Base-by-base conservation (phyloP, 192 early-diverging fungal genomes). In the Mortierella claussenii region DNA sequence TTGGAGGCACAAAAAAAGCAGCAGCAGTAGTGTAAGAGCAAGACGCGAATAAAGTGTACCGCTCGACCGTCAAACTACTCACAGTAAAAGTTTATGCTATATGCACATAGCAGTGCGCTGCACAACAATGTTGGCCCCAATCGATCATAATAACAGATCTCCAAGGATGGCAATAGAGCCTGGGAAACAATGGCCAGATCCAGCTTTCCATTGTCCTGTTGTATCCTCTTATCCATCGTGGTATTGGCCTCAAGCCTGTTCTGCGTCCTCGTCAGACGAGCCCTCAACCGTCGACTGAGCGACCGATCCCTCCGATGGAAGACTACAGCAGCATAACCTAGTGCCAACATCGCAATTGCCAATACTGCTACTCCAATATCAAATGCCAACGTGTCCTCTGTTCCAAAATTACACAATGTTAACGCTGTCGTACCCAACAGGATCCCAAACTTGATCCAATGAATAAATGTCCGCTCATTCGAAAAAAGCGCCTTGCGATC, bases 401-500 rank as follows among this genome's bases (percentile, higher is more conserved):
- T 83, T 49, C 92, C 88, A 88, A 90, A 92, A 71, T 93, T 90
- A 28, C 91, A 79, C 47, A 93, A 54, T 0, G 89, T 88, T 52
- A 90, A 74, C 17, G 90, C 90, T 43, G 89, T 79, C 37, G 86
- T 84, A 7, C 87, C 90, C 42, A 93, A 68, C 28, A 93, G 81
- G 32, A 89, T 86, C 4, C 89, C 82, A 79, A 94, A 90, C 65
- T 91, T 91, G 44, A 94, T 83, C 93, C 92, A 95, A 15, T 92
- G 86, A 33, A 94, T 68, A 54, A 94, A 94, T 8, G 91, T 94
- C 20, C 92, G 87, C 81, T 96, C 95, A 65, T 96, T 96, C 50
- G 93, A 93, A 81, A 95, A 95, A 66, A 92, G 92, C n/a, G 94
- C 89, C 55, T 94, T 95, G 43, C 90, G 89, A 50, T 89, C 89